Base-by-base conservation (phyloP, 805 yeast species). In the Hanseniaspora meyeri region DNA sequence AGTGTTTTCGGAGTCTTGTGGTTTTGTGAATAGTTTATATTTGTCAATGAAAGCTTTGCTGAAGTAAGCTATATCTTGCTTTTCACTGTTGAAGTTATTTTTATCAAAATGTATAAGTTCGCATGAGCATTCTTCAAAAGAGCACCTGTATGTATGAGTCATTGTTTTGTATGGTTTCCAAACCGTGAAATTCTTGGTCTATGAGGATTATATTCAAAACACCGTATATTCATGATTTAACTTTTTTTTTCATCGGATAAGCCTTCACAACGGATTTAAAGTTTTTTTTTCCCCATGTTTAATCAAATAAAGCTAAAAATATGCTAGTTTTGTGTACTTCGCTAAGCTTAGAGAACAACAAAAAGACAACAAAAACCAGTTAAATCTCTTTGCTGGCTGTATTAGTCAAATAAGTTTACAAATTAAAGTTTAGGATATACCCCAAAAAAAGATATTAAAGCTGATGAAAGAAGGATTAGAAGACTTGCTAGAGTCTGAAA, bases 61-160 rank as follows among this genome's bases (percentile, higher is more conserved):
- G 2, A 65, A 19, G 2, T 39, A 39, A 2, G 62, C 52, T 5
- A 52, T 11, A 6, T 60, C 54, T 53, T 43, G 39, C 36, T 51
- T 51, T 19, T 17, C 34, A 19, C 32, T 5, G 34, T 46, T 27
- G 2, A 19, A 16, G 3, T 53, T 46, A 1, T 55, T 57, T 8
- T 61, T 52, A 14, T 62, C 24, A 4, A 46, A 45, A 1, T 52
- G 51, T 14, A 66, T 64, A 7, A 66, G 58, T 7, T 57, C 42
- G 43, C 66, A 57, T 0, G 58, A 36, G 57, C 71, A 68, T 12
- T 59, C 60, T 11, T 59, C 53, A 54, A 66, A 67, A 0, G 64
- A 60, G 57, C 71, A 68, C 32, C 54, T 58, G 20, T 64, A 65
- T 39, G 39, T 14, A 31, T 17, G 24, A 7, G 42, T 5, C 47